Evolutionary conservation across 2,329 filamentous ascomycete genomes (phyloP), one percentile per base, ranked within the genome.

Genomic region (Colletotrichum tropicale): DNA sequence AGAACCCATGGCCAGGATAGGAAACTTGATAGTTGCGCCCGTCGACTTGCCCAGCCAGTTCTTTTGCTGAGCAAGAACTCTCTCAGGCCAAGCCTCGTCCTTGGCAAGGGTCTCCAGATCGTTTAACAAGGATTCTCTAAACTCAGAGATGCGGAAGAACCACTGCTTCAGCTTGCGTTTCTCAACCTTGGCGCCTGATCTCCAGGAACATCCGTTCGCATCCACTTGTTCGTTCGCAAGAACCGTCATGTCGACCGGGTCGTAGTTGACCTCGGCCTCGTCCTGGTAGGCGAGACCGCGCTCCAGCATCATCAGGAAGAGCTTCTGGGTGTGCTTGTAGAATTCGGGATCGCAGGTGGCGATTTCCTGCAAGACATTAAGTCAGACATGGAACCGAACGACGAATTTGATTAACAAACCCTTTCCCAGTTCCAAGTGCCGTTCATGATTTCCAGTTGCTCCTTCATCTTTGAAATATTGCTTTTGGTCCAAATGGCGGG

Each of bases 151-250:
- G 77, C 92, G 93, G 78, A 98, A 91, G 83, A 98, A 98, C 96
- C 96, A 98, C 84, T 98, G 96, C 84, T 94, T 95, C 64, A 98
- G 87, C 79, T 91, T 91, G 75, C 91, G 88, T 85, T 96, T 94
- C 84, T 97, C 94, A 21, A 98, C 95, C 82, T 94, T 93, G 66
- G 94, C 95, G 12, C 95, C 95, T 2, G 95, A 97, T 72, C 95
- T 91, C 96, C 96, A 98, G 3, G 95, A 98, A 79, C 88, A 91
- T 36, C 96, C 96, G 81, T 95, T 93, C 66, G 94, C 90, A 82
- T 98, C 95, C n/a, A 98, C 95, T 85, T 98, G 96, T 84, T 98
- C 96, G 82, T 98, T 98, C 13, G 96, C 96, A 75, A 98, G 88
- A 18, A 98, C 96, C 0, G 96, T 98, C 82, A 94, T 93, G 82